These are phyloP conservation scores for Ogataea philodendri DNA, from an alignment of 805 yeast species.

Conservation along the genomic window DNA sequence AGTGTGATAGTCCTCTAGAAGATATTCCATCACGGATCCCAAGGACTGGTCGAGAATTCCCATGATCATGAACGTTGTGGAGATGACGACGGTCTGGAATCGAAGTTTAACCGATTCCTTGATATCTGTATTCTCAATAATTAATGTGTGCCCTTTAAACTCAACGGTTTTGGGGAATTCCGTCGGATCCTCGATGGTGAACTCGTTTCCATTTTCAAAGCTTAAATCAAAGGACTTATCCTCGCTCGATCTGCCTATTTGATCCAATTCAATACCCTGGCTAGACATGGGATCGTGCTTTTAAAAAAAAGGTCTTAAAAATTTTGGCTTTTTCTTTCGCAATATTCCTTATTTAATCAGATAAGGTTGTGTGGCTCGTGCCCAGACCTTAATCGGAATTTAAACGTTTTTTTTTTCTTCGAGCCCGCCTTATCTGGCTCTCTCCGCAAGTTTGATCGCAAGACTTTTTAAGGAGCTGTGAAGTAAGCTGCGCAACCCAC, in stretches of 20 bases:
- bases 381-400: too few relatives aligned
- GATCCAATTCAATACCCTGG: slow-evolving; percentile 11
- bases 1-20: slow-evolving; percentile 46
- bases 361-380: too few relatives aligned
- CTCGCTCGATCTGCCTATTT: slow-evolving; percentile 4
- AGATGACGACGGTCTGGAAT: slow-evolving; percentile 43
- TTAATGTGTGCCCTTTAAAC: slow-evolving; percentile 25
- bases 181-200: slow-evolving; percentile 6
- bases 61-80: slow-evolving; percentile 41
- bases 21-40: slow-evolving; percentile 56
- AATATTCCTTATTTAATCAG: background rate
- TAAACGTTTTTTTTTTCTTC: slow-evolving; percentile 1
- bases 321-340: background rate
- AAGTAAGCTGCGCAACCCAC: slow-evolving; percentile 48
- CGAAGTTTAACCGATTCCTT: slow-evolving; percentile 38
- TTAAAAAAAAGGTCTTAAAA: too few relatives aligned
- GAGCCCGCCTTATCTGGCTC: too few relatives aligned
- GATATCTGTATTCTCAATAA: slow-evolving; percentile 41
- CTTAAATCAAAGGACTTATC: slow-evolving; percentile 11
- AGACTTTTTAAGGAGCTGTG: slow-evolving; percentile 55
- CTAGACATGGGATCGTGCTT: slow-evolving; percentile 1
- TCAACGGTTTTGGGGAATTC: slow-evolving; percentile 9
- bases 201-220: slow-evolving; percentile 1
- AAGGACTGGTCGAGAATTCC: slow-evolving; percentile 62
- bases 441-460: slow-evolving; percentile 20